Evolutionary conservation across 352 stramenopile genomes (phyloP).

Genomic region (Phytophthora nicotianae): DNA sequence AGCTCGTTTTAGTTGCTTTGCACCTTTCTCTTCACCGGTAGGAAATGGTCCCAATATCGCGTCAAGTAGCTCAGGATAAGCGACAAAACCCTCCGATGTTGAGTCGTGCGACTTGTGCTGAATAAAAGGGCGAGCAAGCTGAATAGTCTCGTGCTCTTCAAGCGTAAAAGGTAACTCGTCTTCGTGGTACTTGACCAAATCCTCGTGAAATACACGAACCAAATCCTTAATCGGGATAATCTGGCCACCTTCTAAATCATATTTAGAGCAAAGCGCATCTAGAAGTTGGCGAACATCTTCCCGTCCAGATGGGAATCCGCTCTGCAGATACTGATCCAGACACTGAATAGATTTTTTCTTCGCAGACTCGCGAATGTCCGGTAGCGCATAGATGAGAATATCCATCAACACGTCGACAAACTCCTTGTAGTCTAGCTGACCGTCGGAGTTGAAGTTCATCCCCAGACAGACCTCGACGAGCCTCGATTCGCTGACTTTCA

Average conservation of each 20-base stretch:
- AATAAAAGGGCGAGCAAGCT: conserved; percentile 29
- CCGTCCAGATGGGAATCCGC: conserved; percentile 38
- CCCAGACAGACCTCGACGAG: conserved; percentile 68
- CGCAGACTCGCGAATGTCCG: conserved; percentile 21
- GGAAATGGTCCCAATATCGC: conserved; percentile 32
- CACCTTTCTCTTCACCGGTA: background rate
- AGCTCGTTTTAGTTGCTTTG: conserved; percentile 15
- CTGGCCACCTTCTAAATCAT: conserved; percentile 43
- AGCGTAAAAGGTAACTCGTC: conserved; percentile 39
- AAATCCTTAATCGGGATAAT: conserved; percentile 46
- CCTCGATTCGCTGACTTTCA: conserved; percentile 38
- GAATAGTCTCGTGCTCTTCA: conserved; percentile 41
- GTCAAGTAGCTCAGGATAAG: conserved; percentile 47
- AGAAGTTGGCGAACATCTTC: conserved; percentile 32
- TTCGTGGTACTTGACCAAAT: conserved; percentile 47
- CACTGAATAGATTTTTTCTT: conserved; percentile 27
- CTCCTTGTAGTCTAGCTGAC: conserved; percentile 56
- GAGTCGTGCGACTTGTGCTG: conserved; percentile 2
- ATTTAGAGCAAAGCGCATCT: conserved; percentile 50
- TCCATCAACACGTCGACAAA: conserved; percentile 59
- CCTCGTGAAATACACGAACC: conserved; percentile 38
- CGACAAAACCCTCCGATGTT: conserved; percentile 25
- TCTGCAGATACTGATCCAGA: conserved; percentile 48
- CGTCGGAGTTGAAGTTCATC: conserved; percentile 62
- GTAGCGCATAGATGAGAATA: conserved; percentile 57